Evolutionary conservation across 192 early-diverging fungal genomes (phyloP).

Genomic region (Podila clonocystis): DNA sequence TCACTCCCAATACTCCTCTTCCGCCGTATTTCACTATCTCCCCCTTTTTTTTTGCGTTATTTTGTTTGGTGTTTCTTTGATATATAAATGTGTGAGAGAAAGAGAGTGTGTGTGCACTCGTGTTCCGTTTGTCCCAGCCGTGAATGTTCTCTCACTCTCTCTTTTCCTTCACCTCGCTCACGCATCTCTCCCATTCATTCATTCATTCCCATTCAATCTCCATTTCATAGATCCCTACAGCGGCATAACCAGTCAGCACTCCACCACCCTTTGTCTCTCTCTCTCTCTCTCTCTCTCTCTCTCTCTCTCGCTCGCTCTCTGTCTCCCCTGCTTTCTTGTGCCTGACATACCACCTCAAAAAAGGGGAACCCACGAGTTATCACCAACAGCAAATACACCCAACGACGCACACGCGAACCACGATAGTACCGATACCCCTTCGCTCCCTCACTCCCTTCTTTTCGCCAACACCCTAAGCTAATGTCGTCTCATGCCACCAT

Average conservation of each 20-base stretch:
- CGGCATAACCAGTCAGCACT: neutral
- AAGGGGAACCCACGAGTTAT: too few relatives aligned
- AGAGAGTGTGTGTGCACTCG: neutral
- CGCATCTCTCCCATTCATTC: constrained; percentile 1
- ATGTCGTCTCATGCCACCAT: constrained; percentile 19
- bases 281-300: constrained; percentile 3
- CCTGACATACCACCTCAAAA: too few relatives aligned
- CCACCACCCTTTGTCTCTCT: neutral
- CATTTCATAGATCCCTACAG: too few relatives aligned
- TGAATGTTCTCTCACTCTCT: neutral
- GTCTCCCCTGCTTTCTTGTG: neutral
- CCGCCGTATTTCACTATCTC: neutral
- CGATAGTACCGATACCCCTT: neutral
- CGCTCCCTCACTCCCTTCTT: neutral
- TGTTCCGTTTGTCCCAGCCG: too few relatives aligned
- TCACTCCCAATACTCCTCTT: neutral
- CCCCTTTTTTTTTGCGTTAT: constrained; percentile 1
- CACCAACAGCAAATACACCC: too few relatives aligned
- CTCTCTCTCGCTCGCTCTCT: constrained; percentile 2
- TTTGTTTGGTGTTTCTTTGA: neutral
- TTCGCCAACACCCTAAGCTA: neutral
- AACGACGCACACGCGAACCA: neutral
- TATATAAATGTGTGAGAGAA: too few relatives aligned
- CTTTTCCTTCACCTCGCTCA: neutral
- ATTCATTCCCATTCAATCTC: too few relatives aligned